A percentile compares a stretch with the other conserved stretches of the same genome.
Evolutionary conservation across 352 stramenopile species (phyloP).

Genomic region (Phytophthora palmivora): DNA sequence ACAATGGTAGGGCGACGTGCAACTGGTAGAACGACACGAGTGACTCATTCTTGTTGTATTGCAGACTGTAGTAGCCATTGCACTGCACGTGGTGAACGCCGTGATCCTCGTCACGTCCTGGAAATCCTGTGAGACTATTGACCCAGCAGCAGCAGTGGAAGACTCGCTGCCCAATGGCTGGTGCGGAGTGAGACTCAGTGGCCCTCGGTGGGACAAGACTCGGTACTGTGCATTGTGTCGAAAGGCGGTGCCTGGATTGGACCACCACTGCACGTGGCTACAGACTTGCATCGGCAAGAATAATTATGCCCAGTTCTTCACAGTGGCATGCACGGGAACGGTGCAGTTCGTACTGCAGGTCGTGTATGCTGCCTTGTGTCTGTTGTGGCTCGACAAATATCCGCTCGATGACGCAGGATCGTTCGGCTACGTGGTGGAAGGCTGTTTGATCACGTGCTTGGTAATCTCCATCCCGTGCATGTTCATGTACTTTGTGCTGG

Average conservation of each 20-base stretch:
- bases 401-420: constrained; percentile 34
- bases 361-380: constrained; percentile 53
- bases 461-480: constrained; percentile 80
- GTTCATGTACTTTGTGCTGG: constrained; percentile 86
- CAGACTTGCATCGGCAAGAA: constrained; percentile 84
- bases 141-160: constrained; percentile 56
- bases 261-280: constrained; percentile 90
- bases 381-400: constrained; percentile 59
- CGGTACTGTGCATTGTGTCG: constrained; percentile 83
- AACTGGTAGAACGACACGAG: background rate
- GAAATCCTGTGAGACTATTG: constrained; percentile 76
- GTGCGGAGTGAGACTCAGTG: constrained; percentile 71
- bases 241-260: constrained; percentile 83
- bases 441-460: constrained; percentile 54
- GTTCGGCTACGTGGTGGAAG: constrained; percentile 46
- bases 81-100: constrained; percentile 57
- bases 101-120: constrained; percentile 65
- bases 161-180: constrained; percentile 55
- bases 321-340: constrained; percentile 69
- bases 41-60: constrained; percentile 9
- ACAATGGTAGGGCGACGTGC: constrained; percentile 29
- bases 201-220: constrained; percentile 79
- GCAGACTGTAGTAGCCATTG: constrained; percentile 61
- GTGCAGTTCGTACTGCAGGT: constrained; percentile 77
- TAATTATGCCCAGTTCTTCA: constrained; percentile 90